These are phyloP conservation scores for Anisogramma anomala DNA, from an alignment of 2,329 filamentous ascomycete species.

Conservation along the genomic window DNA sequence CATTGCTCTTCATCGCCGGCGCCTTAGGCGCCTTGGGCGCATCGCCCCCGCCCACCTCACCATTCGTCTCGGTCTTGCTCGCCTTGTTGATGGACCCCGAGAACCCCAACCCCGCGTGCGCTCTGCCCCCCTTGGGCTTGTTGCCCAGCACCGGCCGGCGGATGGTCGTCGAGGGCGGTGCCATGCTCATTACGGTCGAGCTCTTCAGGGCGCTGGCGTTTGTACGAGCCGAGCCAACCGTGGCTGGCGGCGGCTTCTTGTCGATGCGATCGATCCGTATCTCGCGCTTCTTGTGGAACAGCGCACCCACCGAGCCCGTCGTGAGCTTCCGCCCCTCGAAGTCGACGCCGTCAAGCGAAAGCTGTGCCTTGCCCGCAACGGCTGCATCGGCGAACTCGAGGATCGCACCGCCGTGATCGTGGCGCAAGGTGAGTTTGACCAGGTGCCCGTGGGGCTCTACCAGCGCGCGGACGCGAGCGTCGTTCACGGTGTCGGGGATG, in stretches of 20 bases:
- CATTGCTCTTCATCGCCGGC: constrained; percentile 38
- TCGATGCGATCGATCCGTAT: constrained; percentile 31
- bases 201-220: constrained; percentile 16
- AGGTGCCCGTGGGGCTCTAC: constrained; percentile 61
- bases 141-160: constrained; percentile 25
- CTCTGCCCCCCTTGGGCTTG: constrained; percentile 16
- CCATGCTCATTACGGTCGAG: constrained; percentile 29
- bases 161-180: constrained; percentile 29
- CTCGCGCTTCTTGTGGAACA: constrained; percentile 40
- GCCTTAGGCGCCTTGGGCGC: constrained; percentile 13
- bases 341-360: constrained; percentile 44
- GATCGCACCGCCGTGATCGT: constrained; percentile 73
- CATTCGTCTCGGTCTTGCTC: constrained; percentile 15
- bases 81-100: constrained; percentile 17
- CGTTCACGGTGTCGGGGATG: constrained; percentile 84
- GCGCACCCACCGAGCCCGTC: constrained; percentile 42
- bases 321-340: constrained; percentile 43
- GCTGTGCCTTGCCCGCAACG: constrained; percentile 59
- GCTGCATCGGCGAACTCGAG: constrained; percentile 66
- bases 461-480: constrained; percentile 64
- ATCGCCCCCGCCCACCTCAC: constrained; percentile 4
- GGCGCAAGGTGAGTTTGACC: constrained; percentile 65
- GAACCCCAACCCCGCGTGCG: constrained; percentile 24
- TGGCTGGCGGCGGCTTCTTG: constrained; percentile 22
- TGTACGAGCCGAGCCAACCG: constrained; percentile 20